Base-by-base conservation (phyloP, 2,329 filamentous ascomycete genomes). In the Fusarium sp. region DNA sequence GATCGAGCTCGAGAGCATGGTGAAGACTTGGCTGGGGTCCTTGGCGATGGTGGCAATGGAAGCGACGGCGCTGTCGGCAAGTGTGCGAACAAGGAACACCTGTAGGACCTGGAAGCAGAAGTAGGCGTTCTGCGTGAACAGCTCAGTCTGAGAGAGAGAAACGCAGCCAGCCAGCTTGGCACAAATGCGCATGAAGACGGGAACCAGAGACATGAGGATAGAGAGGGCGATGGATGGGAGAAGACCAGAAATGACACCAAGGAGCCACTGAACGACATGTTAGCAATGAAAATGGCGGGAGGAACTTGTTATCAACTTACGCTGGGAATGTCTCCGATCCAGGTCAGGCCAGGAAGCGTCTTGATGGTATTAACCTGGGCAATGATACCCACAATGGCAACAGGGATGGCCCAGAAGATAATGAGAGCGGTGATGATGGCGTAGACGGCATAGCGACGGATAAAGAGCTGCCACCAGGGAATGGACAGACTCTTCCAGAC, bases 81-180 rank as follows among this genome's bases (percentile, higher is more conserved):
- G 76, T 0, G 96, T 98, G 8, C 94, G 92, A 43, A 98, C 91
- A 61, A 98, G 85, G 86, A 98, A 98, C 39, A 98, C 94, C 82
- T 98, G 95, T n/a, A 98, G 87, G 52, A 98, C 90, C 83, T 97
- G 94, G 86, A 97, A 97, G 70, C 89, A 90, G 79, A 98, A 99
- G 87, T 97, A 98, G 78, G 92, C 93, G 81, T 97, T 97, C 81
- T 98, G 95, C 0, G 94, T 95, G 71, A 94, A 95, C 13, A 98
- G 87, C 84, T 99, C 97, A 16, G 97, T 91, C 9, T 92, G 90
- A 2, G 95, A 93, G 20, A 91, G 83, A 2, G 94, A 96, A 10
- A 95, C 94, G 73, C 92, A 92, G 67, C 97, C 97, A 39, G 94
- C 89, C 39, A 94, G 83, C 81, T 91, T 95, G 72, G 95, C 95